Evolutionary conservation across 257 asterid species (phyloP), one percentile per base, ranked within the genome.

Genomic region (Handroanthus guayacan): DNA sequence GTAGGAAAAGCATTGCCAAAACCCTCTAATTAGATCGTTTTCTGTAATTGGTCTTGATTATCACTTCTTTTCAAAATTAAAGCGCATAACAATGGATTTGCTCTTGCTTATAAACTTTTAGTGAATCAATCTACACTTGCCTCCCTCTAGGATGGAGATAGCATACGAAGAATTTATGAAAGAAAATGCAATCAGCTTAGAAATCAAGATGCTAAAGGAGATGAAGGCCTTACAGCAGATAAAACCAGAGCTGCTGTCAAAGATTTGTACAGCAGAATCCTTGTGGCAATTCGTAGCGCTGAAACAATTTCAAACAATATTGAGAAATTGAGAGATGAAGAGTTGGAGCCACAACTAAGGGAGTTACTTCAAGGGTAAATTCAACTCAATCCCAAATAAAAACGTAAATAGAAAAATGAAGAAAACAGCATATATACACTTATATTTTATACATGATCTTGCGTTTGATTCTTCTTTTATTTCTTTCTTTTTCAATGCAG

Each of bases 311-410:
- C 97, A 5, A 87, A 86, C 85, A 84, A 85, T 47, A 94, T 94
- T 45, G 97, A 94, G 69, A 88, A 89, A 48, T 89, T 90, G 80
- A 87, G 93, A 69, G 98, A 89, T 60, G 94, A 95, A 64, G 99
- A 95, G 63, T 80, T 95, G 62, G 94, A 92, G 82, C 99, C 97
- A n/a, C 99, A 95, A 75, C 83, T 95, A 51, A 77, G 79, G 70
- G 98, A 95, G 79, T 84, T 95, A 48, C 93, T 92, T 67, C 94
- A 83, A 78, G 99, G 98, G 99, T 92, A 90, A 84, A 75, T 57
- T 34, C 17, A 43, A 65, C 50, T 43, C 31, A 64, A 48, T 37
- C 70, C 36, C 36, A 10, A 38, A 47, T 58, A 55, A 64, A 76
- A 45, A 75, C 20, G 41, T 13, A 3, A 18, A 7, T 7, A 60